phyloP scores from a whole-genome alignment of 306 rosid species.

The Coriaria nepalensis region DNA sequence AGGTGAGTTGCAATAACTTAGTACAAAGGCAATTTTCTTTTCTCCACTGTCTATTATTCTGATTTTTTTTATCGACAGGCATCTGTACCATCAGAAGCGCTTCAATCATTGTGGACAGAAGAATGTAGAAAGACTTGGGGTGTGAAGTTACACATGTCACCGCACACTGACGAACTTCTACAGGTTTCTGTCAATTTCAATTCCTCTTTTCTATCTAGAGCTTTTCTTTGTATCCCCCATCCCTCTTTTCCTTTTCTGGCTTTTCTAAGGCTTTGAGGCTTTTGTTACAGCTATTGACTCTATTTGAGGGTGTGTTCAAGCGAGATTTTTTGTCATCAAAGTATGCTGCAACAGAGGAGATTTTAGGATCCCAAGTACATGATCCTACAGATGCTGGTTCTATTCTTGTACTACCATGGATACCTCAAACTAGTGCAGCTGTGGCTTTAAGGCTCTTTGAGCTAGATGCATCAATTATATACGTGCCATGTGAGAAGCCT shows the following conservation, averaged over 20 bases:
- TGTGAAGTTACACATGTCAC: conserved; percentile 46
- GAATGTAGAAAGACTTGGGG: conserved; percentile 65
- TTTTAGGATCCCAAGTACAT: conserved; percentile 36
- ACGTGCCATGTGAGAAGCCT: conserved; percentile 35
- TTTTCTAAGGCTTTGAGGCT: background rate
- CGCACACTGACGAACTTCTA: conserved; percentile 58
- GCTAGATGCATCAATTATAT: conserved; percentile 60
- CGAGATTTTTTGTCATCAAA: conserved; percentile 60
- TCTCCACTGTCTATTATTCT: background rate
- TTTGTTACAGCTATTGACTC: conserved; percentile 52
- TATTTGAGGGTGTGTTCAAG: conserved; percentile 53
- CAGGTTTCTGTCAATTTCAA: conserved; percentile 33
- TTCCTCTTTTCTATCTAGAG: too few relatives aligned
- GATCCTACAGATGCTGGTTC: conserved; percentile 34
- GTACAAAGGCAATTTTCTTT: background rate
- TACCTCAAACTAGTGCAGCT: conserved; percentile 81
- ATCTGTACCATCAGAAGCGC: conserved; percentile 67
- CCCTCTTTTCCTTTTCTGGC: background rate
- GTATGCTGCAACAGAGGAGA: conserved; percentile 56
- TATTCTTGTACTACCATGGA: conserved; percentile 72
- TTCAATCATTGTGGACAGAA: conserved; percentile 58
- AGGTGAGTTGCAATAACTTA: conserved; percentile 43
- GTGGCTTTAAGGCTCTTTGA: conserved; percentile 73
- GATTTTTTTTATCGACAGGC: conserved; percentile 37
- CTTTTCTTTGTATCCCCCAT: too few relatives aligned